Percentiles rank a stretch among this genome's conserved stretches.
Evolutionary conservation across 148 eudicot species (phyloP).

Genomic region (Rhododendron mucronatum): DNA sequence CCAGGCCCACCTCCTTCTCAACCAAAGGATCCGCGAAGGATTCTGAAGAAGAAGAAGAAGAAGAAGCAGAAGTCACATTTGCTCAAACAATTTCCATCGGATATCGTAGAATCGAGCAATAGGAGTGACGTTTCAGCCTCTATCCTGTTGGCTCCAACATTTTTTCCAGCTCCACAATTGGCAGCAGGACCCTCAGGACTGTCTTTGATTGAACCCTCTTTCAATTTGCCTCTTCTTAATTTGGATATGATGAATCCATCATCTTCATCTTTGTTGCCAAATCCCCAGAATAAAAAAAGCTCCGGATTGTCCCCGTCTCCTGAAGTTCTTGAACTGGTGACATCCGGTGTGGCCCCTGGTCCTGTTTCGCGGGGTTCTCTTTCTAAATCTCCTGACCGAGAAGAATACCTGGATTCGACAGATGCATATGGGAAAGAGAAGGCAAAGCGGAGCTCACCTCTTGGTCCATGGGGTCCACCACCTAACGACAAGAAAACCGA

Average conservation of each 20-base stretch:
- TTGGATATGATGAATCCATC: slow-evolving; percentile 12
- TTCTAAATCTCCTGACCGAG: slow-evolving; percentile 16
- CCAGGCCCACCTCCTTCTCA: slow-evolving; percentile 71
- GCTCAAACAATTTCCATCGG: slow-evolving; percentile 16
- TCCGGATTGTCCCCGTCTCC: slow-evolving; percentile 34
- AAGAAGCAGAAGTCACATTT: slow-evolving; percentile 31
- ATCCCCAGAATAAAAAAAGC: slow-evolving; percentile 12
- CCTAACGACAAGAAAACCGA: slow-evolving; percentile 14
- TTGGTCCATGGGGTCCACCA: slow-evolving; percentile 9
- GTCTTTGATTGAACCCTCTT: slow-evolving; percentile 21
- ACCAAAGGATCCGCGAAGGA: slow-evolving; percentile 74
- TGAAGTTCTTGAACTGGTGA: slow-evolving; percentile 31
- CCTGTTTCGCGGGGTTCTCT: slow-evolving; percentile 12
- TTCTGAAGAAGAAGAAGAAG: slow-evolving; percentile 36
- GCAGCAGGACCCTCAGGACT: slow-evolving; percentile 8
- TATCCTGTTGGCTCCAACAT: slow-evolving; percentile 14
- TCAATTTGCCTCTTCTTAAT: slow-evolving; percentile 20
- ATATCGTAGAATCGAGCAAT: slow-evolving; percentile 35
- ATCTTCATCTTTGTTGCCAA: slow-evolving; percentile 16
- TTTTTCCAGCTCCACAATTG: slow-evolving; percentile 11
- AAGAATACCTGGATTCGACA: slow-evolving; percentile 3
- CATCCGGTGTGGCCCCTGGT: slow-evolving; percentile 35
- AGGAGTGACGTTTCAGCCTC: slow-evolving; percentile 32
- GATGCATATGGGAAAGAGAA: slow-evolving; percentile 19
- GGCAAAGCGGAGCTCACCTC: slow-evolving; percentile 11